Conservation (phyloP, 2,329 filamentous ascomycete genomes). For the Drechslera avenae region DNA sequence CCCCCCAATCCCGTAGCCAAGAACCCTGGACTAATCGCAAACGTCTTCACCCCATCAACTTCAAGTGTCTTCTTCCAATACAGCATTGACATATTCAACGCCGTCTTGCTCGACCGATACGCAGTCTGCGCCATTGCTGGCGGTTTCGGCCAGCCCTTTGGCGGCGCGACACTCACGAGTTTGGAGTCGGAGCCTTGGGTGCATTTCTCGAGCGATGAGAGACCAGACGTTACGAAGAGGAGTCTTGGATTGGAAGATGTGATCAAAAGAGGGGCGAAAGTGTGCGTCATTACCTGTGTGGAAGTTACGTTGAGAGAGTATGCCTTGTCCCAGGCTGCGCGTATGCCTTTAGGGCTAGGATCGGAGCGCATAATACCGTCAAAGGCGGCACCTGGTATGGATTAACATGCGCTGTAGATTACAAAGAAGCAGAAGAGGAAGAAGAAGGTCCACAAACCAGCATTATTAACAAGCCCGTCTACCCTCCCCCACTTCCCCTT, state of each 20-base stretch:
- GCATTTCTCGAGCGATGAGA: conserved; percentile 46
- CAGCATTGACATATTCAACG: conserved; percentile 57
- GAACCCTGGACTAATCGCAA: conserved; percentile 53
- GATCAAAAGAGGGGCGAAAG: conserved; percentile 47
- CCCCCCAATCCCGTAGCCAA: conserved; percentile 53
- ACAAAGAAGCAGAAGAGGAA: too few relatives aligned
- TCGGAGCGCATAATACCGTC: conserved; percentile 45
- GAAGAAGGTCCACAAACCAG: conserved; percentile 45
- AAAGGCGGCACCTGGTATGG: conserved; percentile 53
- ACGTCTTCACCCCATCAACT: conserved; percentile 56
- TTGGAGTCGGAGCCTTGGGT: conserved; percentile 31
- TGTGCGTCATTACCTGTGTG: conserved; percentile 46
- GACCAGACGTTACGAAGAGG: conserved; percentile 51
- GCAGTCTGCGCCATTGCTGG: conserved; percentile 28
- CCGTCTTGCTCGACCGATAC: conserved; percentile 54
- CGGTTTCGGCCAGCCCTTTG: conserved; percentile 57
- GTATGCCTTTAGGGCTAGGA: conserved; percentile 35
- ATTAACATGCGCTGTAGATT: too few relatives aligned
- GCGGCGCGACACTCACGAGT: conserved; percentile 31
- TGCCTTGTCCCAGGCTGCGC: conserved; percentile 44
- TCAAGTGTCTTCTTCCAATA: conserved; percentile 54
- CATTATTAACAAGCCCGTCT: conserved; percentile 64
- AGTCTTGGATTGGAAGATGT: conserved; percentile 43
- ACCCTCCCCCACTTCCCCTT: conserved; percentile 47
- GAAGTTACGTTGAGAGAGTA: conserved; percentile 50